phyloP scores from a whole-genome alignment of 495 filamentous ascomycete genomes.

The Diplogelasinospora grovesii region DNA sequence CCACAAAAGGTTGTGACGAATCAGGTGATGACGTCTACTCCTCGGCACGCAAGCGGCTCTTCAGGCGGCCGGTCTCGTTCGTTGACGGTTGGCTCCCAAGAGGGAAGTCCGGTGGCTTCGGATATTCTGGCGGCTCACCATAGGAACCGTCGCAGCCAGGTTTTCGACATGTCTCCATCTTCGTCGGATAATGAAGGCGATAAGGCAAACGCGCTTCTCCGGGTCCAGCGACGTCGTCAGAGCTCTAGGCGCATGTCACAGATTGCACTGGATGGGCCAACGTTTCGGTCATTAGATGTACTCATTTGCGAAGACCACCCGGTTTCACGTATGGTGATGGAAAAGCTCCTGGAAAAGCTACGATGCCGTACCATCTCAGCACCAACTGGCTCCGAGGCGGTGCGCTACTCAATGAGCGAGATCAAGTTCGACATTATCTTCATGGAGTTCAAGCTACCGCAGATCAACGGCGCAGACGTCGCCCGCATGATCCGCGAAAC shows the following conservation, averaged over 20 bases:
- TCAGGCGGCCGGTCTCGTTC: slow-evolving; percentile 63
- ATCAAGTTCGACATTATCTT: slow-evolving; percentile 97
- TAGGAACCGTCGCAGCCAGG: slow-evolving; percentile 85
- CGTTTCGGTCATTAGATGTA: slow-evolving; percentile 86
- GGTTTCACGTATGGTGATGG: slow-evolving; percentile 95
- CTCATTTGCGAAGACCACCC: slow-evolving; percentile 97
- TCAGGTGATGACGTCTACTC: slow-evolving; percentile 36
- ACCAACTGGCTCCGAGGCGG: slow-evolving; percentile 78
- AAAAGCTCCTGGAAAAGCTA: slow-evolving; percentile 89
- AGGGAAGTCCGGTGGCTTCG: slow-evolving; percentile 63
- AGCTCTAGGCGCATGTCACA: slow-evolving; percentile 89
- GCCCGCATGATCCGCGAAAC: slow-evolving; percentile 96
- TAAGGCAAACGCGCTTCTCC: slow-evolving; percentile 82
- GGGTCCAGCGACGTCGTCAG: slow-evolving; percentile 85
- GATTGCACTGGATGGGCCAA: slow-evolving; percentile 70
- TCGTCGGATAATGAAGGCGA: slow-evolving; percentile 97
- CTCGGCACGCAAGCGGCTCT: slow-evolving; percentile 38
- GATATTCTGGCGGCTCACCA: slow-evolving; percentile 66
- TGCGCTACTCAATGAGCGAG: slow-evolving; percentile 86
- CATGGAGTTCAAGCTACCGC: slow-evolving; percentile 91
- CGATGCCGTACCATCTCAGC: slow-evolving; percentile 92
- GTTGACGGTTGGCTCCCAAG: slow-evolving; percentile 89
- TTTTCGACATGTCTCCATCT: slow-evolving; percentile 93
- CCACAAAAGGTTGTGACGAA: slow-evolving; percentile 36
- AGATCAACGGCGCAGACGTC: slow-evolving; percentile 89